Conservation (phyloP, 2,329 filamentous ascomycete species). For the Furcasterigmium furcatum region DNA sequence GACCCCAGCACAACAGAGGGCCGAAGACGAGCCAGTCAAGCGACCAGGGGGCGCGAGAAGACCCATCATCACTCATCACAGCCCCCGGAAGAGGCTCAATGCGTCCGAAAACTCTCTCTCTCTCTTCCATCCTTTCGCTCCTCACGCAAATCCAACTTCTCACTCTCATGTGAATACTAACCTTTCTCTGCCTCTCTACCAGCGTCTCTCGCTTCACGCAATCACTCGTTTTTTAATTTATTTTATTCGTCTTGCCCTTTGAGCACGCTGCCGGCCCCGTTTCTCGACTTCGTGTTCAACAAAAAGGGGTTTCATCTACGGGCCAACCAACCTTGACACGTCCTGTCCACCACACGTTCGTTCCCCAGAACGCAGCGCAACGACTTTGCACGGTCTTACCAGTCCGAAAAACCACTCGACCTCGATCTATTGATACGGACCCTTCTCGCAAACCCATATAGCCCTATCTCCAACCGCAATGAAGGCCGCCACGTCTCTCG, state of each 20-base stretch:
- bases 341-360: too few relatives aligned
- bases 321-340: neutral
- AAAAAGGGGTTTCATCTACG: neutral
- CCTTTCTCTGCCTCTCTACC: neutral
- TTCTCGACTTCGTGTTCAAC: neutral
- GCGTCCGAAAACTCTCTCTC: neutral
- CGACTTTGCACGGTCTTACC: too few relatives aligned
- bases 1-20: too few relatives aligned
- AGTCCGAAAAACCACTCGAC: too few relatives aligned
- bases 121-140: slow-evolving; percentile 3
- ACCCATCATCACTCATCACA: too few relatives aligned
- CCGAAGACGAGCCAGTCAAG: too few relatives aligned
- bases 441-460: too few relatives aligned
- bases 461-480: too few relatives aligned
- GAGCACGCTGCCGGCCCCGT: neutral
- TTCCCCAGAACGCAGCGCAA: too few relatives aligned
- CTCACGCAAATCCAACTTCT: neutral
- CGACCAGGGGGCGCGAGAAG: too few relatives aligned
- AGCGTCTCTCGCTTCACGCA: neutral
- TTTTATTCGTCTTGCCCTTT: neutral
- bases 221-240: neutral
- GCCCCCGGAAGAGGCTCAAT: too few relatives aligned
- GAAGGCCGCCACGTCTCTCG: slow-evolving; percentile 15
- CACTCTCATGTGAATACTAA: neutral
- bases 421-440: too few relatives aligned